Evolutionary conservation across 148 eudicot species (phyloP), one percentile per base, ranked within the genome.

Genomic region (Vaccinium darrowii): DNA sequence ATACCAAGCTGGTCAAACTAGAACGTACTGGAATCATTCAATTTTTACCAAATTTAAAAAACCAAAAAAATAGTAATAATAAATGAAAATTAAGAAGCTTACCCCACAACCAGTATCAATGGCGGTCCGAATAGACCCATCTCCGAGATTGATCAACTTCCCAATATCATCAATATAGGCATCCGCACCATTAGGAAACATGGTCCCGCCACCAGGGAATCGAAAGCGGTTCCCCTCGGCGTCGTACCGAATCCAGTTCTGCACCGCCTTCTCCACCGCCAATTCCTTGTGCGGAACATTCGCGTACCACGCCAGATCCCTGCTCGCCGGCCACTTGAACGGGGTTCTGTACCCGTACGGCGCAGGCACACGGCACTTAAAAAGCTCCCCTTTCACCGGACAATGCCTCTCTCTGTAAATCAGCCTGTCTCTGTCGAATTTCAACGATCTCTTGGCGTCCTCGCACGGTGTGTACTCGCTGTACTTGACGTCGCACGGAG

Each of bases 31-130:
- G 39, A 73, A 73, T 14, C 18, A 73, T 13, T 36, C 49, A 36
- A 73, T 73, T 73, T 30, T 25, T 65, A 21, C 63, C 19, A 71
- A 71, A 43, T 43, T 25, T 11, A 30, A 30, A 71, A 13, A 15
- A 49, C 1, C 10, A 3, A 49, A 43, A 7, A 16, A 21, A 47
- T 0, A 76, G n/a, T 1, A 11, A 10, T 6, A 73, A 7, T 43
- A 8, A 1, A 2, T 0, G 27, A 51, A 78, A 30, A 79, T 10
- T 54, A 2, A 80, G 8, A 39, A 76, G 25, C 90, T 86, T 91
- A 95, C 98, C 93, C 98, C 98, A 84, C 98, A 95, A 18, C 98
- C 98, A 13, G 98, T 95, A 87, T 95, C 98, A 87, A 95, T 88
- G 84, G 98, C 97, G 27, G 98, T 95, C 82, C 98, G 84, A 72